A percentile compares a stretch with the other conserved stretches of the same genome.
Evolutionary conservation across 176 grass and related monocot species (phyloP).

Genomic region (Themeda triandra): DNA sequence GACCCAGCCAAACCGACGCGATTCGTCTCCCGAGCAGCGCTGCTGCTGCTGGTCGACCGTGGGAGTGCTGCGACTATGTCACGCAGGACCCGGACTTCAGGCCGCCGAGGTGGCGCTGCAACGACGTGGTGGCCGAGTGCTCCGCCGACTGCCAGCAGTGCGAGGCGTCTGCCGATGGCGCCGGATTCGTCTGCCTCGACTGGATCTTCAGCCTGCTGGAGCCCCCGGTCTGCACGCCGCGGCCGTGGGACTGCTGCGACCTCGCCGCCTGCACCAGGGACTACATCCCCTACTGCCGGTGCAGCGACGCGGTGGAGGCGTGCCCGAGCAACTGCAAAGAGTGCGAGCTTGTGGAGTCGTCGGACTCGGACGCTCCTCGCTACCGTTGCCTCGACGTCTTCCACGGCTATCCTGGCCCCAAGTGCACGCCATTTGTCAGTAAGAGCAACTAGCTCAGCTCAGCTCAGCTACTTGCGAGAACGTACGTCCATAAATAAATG

Average conservation of each 20-base stretch:
- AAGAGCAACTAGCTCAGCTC: neutral
- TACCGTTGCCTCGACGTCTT: slow-evolving; percentile 1
- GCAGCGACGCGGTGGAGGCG: neutral
- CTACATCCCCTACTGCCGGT: neutral
- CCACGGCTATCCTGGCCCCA: neutral
- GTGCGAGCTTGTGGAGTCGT: neutral
- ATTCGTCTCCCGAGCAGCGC: neutral
- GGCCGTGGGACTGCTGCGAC: slow-evolving; percentile 10
- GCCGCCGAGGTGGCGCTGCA: neutral
- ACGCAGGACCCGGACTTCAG: neutral
- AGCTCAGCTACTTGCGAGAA: neutral
- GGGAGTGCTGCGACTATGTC: neutral
- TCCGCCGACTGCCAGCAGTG: neutral
- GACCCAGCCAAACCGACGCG: neutral
- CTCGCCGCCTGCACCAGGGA: neutral
- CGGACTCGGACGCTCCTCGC: neutral
- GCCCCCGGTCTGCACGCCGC: neutral
- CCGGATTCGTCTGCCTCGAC: neutral
- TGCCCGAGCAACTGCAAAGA: neutral
- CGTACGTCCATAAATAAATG: no score
- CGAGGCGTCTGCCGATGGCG: neutral
- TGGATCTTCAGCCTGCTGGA: neutral
- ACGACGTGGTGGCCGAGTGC: neutral
- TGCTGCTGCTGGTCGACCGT: neutral
- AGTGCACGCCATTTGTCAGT: neutral